These are phyloP conservation scores for Plectranthus barbatus DNA, from an alignment of 257 asterid species.

Conservation along the genomic window DNA sequence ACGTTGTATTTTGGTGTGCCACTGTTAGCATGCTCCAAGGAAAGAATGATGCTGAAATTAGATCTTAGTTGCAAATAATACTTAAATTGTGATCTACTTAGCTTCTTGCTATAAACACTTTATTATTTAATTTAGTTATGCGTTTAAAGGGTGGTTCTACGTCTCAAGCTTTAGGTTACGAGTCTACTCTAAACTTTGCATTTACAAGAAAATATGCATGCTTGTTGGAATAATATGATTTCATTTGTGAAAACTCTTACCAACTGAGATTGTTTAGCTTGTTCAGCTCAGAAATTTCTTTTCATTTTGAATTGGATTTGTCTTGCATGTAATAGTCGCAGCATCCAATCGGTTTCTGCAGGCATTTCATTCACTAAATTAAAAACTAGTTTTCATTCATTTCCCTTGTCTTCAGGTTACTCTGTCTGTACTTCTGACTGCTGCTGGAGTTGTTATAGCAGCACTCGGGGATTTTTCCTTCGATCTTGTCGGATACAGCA, in stretches of 20 bases:
- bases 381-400: not conserved
- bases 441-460: conserved; percentile 90
- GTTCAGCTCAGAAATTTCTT: not conserved
- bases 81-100: not conserved
- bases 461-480: conserved; percentile 98
- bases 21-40: not conserved
- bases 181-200: not conserved
- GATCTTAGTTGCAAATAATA: not conserved
- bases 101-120: not conserved
- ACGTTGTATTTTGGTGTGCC: not conserved
- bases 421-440: conserved; percentile 79
- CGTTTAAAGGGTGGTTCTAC: not conserved
- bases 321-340: not conserved
- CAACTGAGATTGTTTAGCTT: not conserved
- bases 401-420: conserved; percentile 50
- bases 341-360: not conserved
- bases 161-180: not conserved
- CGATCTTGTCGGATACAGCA: conserved; percentile 77
- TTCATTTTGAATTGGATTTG: not conserved
- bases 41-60: not conserved
- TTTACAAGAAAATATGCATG: not conserved
- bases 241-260: not conserved
- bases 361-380: not conserved
- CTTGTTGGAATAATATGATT: not conserved
- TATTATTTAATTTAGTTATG: not conserved